Base-by-base conservation (phyloP, 768 basidiomycete species). In the Tubosaeta sp. region DNA sequence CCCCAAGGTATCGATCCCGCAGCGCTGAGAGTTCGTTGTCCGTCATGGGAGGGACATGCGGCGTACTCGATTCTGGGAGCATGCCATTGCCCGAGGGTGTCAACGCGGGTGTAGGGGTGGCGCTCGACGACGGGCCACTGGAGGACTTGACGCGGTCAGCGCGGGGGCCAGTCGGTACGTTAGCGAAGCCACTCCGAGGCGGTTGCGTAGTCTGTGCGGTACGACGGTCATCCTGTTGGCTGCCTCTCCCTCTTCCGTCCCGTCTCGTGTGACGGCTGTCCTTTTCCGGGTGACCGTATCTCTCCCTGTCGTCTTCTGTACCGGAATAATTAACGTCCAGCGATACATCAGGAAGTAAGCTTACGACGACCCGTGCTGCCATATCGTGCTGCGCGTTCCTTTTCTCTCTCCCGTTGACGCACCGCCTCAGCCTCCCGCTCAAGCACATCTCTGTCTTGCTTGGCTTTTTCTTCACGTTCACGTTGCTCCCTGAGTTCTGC, bases 1-100 rank as follows among this genome's bases (percentile, higher is more conserved):
- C 88, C 5, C 97, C 97, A 31, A 99, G 85, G 68, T 99, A 98
- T 34, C 95, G 84, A 22, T 94, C 91, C 8, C 92, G 86, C 59
- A 98, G 86, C 0, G 87, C 89, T 0, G 76, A 76, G 7, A 95
- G 77, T 64, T 95, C 95, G 44, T 75, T 80, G 45, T 88, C 86
- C 1, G 88, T 83, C 84, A 92, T 88, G 5, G 84, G 82, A 1
- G 89, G 78, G 12, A 74, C 73, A 51, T 73, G 78, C 5, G 72
- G 56, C 9, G 72, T 66, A 6, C 74, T 73, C 2, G 74, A 65
- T 16, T 73, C 73, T 10, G 72, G 65, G 17, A 71, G 68, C 22
- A 63, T 56, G 46, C 55, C 62, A 39, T 54, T 57, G 48, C 55
- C 54, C 0, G 64, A 54, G 5, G 65, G 59, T 11, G 63, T 57